Evolutionary conservation across 140 eudicot species (phyloP), one percentile per base, ranked within the genome.

Genomic region (Flaveria floridana): DNA sequence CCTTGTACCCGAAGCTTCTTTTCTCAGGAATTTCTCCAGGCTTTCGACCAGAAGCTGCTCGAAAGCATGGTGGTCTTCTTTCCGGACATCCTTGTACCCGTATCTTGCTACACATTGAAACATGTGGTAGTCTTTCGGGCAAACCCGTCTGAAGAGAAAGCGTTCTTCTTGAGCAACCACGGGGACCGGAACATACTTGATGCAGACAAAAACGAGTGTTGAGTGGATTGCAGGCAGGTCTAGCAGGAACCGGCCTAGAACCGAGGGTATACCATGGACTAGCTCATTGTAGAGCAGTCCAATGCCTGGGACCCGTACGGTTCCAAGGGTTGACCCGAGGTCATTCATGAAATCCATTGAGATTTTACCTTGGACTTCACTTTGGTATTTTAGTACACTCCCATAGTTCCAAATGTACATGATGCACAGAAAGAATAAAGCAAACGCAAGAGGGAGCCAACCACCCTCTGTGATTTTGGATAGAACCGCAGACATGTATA

Each of bases 391-490:
- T 14, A 94, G 65, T 0, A 94, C 97, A 42, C 96, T 90, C 15
- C 97, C 99, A 34, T 90, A 94, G 84, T 94, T 94, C 99, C 99
- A 94, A 5, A 81, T 82, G 81, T 94, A 90, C 99, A 94, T 94
- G 14, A 90, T 69, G 39, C 92, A 83, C 25, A 94, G 96, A 75
- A 94, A 90, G 85, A 76, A 85, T 37, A 85, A 63, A 6, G 99
- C 97, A 59, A 90, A 90, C 5, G 74, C 99, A 2, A 94, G 84
- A 0, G 99, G 99, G 68, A 94, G 88, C 99, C 99, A 94, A 18
- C 99, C 97, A 2, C 99, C 99, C 44, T 94, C 99, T 0, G 68
- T 47, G 81, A 94, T 86, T 70, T 94, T 94, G 47, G 99, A 84
- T 2, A 94, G 79, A 47, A 90, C 96, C 0, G 99, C 94, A 3